Base-by-base conservation (phyloP, 805 yeast species). In the Komagataella pastoris region DNA sequence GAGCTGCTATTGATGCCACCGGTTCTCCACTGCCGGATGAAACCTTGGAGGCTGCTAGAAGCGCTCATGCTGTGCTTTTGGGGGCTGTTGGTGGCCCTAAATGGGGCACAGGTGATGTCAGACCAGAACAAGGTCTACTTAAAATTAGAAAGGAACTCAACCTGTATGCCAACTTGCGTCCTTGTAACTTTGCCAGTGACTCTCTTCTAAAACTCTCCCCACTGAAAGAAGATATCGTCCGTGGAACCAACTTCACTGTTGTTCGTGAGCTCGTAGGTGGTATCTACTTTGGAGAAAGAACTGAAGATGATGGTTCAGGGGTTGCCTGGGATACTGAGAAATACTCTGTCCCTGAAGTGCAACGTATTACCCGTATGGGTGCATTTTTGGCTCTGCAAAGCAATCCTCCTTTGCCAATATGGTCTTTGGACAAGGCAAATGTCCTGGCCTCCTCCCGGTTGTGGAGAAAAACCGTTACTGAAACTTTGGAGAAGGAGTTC, bases 51-150 rank as follows among this genome's bases (percentile, higher is more conserved):
- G 89, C 96, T 7, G 78, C 97, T 44, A 89, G 88, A 69, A 71
- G 72, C 47, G 84, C 98, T 1, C 95, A 91, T 65, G 99, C 98
- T 23, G 96, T 93, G n/a, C 73, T 93, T 57, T 75, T 93, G 53
- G 99, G 99, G 58, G 97, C 99, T 7, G 99, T 93, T 40, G 99
- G 99, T 56, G 99, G 99, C 40, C 99, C 99, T 55, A 93, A 93
- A 71, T 93, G 99, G 99, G 98, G 98, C 44, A 87, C 97, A 24
- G 97, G 97, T 50, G 64, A 76, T 10, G 98, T 91, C 48, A 83
- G 99, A 72, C 99, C 99, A 50, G 99, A 93, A 68, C 98, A 88
- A 71, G 99, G 99, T 54, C 77, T 93, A 58, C 77, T 93, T 57
- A 79, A 90, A 72, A 91, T 93, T 67, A 81, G 99, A 70, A 93